Evolutionary conservation across 768 basidiomycete species (phyloP).

Genomic region (Roridomyces roridus): DNA sequence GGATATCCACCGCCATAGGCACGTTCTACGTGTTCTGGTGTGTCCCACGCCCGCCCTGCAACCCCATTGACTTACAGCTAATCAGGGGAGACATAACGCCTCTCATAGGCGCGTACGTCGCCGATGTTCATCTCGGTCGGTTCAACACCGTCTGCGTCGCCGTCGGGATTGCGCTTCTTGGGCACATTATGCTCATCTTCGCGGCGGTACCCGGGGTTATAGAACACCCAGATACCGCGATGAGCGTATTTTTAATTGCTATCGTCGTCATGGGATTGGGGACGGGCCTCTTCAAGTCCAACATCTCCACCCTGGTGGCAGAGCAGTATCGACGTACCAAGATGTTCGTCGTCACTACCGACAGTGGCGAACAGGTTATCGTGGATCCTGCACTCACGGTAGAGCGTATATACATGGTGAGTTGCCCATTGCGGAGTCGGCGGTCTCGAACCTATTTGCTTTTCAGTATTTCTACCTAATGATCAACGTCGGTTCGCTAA

Average conservation of each 20-base stretch:
- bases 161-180: constrained; percentile 59
- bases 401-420: constrained; percentile 76
- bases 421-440: constrained; percentile 8
- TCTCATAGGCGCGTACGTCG: constrained; percentile 72
- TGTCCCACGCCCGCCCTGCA: neutral
- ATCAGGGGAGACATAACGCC: constrained; percentile 70
- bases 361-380: constrained; percentile 71
- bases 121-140: constrained; percentile 75
- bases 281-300: constrained; percentile 77
- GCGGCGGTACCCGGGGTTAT: constrained; percentile 64
- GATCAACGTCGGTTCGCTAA: constrained; percentile 61
- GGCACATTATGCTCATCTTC: constrained; percentile 10
- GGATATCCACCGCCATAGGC: constrained; percentile 71
- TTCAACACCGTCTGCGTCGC: constrained; percentile 76
- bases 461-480: constrained; percentile 74
- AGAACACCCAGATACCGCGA: constrained; percentile 49
- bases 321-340: constrained; percentile 71
- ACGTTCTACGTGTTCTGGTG: constrained; percentile 79
- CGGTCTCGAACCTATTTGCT: too few relatives aligned
- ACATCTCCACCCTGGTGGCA: constrained; percentile 79
- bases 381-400: constrained; percentile 76
- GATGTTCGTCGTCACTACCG: constrained; percentile 56
- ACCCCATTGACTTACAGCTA: neutral
- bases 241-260: constrained; percentile 61
- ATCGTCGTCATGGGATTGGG: constrained; percentile 68